Base-by-base conservation (phyloP, 2,329 filamentous ascomycete species). In the Passalora sequoiae region DNA sequence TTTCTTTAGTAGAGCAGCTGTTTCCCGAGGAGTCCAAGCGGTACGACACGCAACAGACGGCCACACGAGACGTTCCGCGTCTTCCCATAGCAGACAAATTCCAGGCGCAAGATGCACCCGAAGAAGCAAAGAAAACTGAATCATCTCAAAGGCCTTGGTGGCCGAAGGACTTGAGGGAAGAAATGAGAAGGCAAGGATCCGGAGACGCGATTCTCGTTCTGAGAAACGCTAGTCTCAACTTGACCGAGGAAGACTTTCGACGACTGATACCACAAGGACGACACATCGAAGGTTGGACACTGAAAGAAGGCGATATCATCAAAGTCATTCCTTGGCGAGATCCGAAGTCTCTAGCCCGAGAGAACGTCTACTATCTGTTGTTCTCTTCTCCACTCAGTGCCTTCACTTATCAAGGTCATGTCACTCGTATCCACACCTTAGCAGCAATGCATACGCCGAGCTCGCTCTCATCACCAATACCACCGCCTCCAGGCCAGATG, bases 191-290 rank as follows among this genome's bases (percentile, higher is more conserved):
- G 57, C 63, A 4, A 65, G 65, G 24, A 6, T 27, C 12, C 12
- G 6, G 6, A 6, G 12, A 12, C 24, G 24, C 24, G 1, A 62
- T 69, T 55, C 69, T 89, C 29, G 69, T 81, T 30, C 65, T 89
- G 27, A 69, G 69, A 15, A 75, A 77, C 28, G 73, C 78, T 5
- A 78, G 76, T 55, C 73, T 72, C 44, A 73, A 76, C 15, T 71
- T 89, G 31, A 69, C 71, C 15, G 76, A 82, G 54, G 76, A 75
- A 52, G 86, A 91, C 66, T 89, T 91, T 64, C 74, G 78, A 50
- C 80, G 84, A 43, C 65, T 89, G 13, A 73, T 79, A 4, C 75
- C 75, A 1, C 76, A 74, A 55, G 78, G 79, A 33, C 65, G 70
- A 41, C 79, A 85, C 54, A 75, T 89, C 24, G 78, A 83, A 49